Percentiles rank a stretch among this genome's conserved stretches.
Conservation (phyloP, 2,329 filamentous ascomycete genomes). For the Plenodomus lindquistii region DNA sequence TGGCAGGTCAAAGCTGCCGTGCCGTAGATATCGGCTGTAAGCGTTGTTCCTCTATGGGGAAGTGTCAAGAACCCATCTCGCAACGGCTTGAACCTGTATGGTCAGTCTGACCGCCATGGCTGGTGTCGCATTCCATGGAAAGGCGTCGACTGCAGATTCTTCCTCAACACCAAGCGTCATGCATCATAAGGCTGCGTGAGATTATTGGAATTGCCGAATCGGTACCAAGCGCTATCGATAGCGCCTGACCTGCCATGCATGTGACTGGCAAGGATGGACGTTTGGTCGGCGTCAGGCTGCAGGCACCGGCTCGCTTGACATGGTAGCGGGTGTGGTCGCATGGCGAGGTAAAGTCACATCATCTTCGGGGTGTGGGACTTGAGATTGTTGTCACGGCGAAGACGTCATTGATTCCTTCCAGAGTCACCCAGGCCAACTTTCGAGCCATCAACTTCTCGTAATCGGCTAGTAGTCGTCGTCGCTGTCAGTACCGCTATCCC, state of each 20-base stretch:
- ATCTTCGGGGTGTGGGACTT: too few relatives aligned
- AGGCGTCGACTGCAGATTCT: neutral
- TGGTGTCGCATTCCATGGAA: neutral
- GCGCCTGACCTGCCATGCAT: slow-evolving; percentile 6
- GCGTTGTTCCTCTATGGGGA: slow-evolving; percentile 8
- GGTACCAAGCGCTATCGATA: slow-evolving; percentile 24
- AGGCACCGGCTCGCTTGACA: too few relatives aligned
- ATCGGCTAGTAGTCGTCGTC: slow-evolving; percentile 63
- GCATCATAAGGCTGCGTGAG: slow-evolving; percentile 14
- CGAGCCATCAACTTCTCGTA: neutral
- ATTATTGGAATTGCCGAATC: slow-evolving; percentile 24
- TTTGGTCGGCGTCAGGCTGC: too few relatives aligned
- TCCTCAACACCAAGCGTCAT: slow-evolving; percentile 1
- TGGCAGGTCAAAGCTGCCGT: neutral
- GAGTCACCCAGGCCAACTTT: neutral
- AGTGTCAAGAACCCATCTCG: neutral
- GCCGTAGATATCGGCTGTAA: neutral
- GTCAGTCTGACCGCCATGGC: neutral
- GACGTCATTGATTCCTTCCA: neutral
- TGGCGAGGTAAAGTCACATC: neutral
- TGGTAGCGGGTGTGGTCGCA: neutral
- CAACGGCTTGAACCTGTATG: neutral
- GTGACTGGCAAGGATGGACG: neutral
- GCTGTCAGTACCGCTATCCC: slow-evolving; percentile 70
- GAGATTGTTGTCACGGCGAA: neutral